Conservation (phyloP, 495 filamentous ascomycete species). For the Glarea lozoyensis region DNA sequence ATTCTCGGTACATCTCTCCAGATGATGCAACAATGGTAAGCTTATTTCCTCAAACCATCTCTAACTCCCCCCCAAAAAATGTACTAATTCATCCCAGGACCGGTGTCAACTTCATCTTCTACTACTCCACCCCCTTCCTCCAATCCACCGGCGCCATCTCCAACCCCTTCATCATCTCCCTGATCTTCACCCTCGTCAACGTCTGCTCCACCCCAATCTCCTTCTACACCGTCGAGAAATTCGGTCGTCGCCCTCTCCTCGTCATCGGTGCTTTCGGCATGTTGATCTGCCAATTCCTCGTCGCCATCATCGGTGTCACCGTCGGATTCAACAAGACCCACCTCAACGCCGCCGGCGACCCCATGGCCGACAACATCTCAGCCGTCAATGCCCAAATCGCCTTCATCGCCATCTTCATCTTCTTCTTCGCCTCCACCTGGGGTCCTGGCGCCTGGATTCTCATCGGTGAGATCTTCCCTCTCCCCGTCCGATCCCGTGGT, state of each 20-base stretch:
- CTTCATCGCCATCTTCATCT: conserved; percentile 65
- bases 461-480: conserved; percentile 79
- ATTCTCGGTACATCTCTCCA: conserved; percentile 56
- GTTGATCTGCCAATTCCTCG: conserved; percentile 77
- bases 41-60: no score
- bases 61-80: no score
- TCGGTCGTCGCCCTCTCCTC: conserved; percentile 77
- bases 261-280: conserved; percentile 72
- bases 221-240: conserved; percentile 73
- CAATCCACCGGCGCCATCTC: conserved; percentile 57
- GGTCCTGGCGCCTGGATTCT: conserved; percentile 67
- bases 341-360: no score
- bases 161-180: conserved; percentile 69
- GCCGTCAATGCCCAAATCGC: conserved; percentile 64
- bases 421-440: conserved; percentile 73
- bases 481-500: conserved; percentile 72
- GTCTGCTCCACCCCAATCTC: conserved; percentile 72
- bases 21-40: conserved; percentile 59
- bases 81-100: no score
- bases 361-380: no score
- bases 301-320: conserved; percentile 64
- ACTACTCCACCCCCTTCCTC: conserved; percentile 80
- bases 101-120: conserved; percentile 92
- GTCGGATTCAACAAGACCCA: conserved; percentile 37
- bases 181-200: conserved; percentile 82